A percentile compares a stretch with the other conserved stretches of the same genome.
Conservation (phyloP, 805 yeast genomes). For the Kuraishia piskuri region DNA sequence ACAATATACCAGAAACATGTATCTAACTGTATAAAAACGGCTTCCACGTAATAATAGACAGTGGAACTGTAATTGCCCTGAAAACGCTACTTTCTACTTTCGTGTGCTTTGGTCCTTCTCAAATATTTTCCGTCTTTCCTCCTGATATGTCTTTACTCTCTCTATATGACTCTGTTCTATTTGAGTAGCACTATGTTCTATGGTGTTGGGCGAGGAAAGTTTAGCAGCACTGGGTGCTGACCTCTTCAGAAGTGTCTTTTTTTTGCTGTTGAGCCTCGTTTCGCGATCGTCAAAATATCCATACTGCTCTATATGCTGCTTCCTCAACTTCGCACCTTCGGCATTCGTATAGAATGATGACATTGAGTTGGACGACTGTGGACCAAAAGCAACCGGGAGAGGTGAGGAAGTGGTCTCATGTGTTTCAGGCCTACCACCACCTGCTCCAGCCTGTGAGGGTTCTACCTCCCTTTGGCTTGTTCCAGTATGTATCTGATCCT, state of each 20-base stretch:
- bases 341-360: not conserved
- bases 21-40: too few species aligned
- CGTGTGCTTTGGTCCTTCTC: not conserved
- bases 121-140: not conserved
- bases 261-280: not conserved
- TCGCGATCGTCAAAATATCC: not conserved
- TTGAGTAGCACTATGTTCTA: not conserved
- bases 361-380: not conserved
- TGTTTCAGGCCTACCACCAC: too few species aligned
- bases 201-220: not conserved
- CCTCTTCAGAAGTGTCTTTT: not conserved
- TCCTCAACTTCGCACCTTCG: not conserved
- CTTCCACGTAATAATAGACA: too few species aligned
- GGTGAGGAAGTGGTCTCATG: not conserved
- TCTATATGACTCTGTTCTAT: not conserved
- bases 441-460: too few species aligned
- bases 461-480: too few species aligned
- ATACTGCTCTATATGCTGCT: not conserved
- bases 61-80: too few species aligned
- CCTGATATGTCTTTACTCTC: not conserved
- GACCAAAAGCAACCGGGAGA: not conserved
- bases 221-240: constrained; percentile 1
- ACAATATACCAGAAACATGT: too few species aligned
- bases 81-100: not conserved
- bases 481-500: not conserved